Percentiles rank a stretch among this genome's conserved stretches.
Conservation (phyloP, 192 early-diverging fungal species). For the Podila clonocystis region DNA sequence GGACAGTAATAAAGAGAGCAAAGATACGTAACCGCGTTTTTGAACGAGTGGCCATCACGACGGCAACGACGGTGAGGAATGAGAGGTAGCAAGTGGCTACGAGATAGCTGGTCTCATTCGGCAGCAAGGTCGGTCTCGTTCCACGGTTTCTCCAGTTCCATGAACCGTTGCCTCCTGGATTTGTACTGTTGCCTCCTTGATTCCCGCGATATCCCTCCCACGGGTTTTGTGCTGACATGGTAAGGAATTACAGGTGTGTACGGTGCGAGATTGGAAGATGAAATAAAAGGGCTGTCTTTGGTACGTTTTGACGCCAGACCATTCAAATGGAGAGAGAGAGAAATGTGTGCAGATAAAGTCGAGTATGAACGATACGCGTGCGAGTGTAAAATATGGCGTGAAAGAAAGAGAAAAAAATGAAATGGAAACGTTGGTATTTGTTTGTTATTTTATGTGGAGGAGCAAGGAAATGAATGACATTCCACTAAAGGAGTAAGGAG, state of each 20-base stretch:
- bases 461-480: background rate
- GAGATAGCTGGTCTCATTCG: background rate
- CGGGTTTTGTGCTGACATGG: background rate
- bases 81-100: slow-evolving; percentile 18
- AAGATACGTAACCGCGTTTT: slow-evolving; percentile 22
- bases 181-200: background rate
- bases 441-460: background rate
- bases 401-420: background rate
- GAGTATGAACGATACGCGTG: no score
- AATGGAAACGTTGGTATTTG: background rate
- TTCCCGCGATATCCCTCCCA: background rate
- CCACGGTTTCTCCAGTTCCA: no score
- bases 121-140: background rate
- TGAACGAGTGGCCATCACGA: slow-evolving; percentile 19
- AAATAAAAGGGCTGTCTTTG: no score
- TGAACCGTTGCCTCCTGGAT: no score
- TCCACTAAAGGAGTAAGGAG: background rate
- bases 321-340: background rate
- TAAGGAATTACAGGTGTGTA: background rate
- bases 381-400: background rate
- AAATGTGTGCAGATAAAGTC: no score
- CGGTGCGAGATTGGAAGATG: background rate
- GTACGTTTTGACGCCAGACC: no score
- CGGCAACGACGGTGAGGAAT: slow-evolving; percentile 10
- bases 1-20: slow-evolving; percentile 6